These are phyloP conservation scores for Tulasnella sp. DNA, from an alignment of 768 basidiomycete genomes.

Conservation along the genomic window DNA sequence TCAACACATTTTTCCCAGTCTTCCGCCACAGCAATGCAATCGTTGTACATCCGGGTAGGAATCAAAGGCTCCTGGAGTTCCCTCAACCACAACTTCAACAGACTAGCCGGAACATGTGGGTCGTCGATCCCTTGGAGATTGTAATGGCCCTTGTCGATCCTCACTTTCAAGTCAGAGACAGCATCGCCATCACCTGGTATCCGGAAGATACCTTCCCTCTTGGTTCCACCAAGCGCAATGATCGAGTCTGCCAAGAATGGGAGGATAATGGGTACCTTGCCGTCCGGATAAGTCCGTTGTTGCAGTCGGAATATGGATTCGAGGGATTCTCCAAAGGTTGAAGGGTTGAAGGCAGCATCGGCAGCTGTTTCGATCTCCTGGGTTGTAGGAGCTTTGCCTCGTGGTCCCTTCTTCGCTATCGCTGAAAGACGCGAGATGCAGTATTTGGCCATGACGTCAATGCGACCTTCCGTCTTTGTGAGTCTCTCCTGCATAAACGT, in stretches of 20 bases:
- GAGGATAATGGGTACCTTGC: conserved; percentile 82
- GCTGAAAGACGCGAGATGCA: conserved; percentile 64
- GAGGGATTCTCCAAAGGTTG: conserved; percentile 83
- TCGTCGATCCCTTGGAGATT: conserved; percentile 80
- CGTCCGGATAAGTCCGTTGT: conserved; percentile 69
- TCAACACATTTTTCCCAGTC: conserved; percentile 57
- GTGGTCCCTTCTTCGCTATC: conserved; percentile 71
- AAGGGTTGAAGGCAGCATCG: conserved; percentile 89
- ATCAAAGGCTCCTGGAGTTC: conserved; percentile 88
- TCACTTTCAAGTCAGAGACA: conserved; percentile 75
- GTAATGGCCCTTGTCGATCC: conserved; percentile 85
- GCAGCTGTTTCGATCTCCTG: conserved; percentile 88
- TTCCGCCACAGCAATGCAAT: conserved; percentile 51
- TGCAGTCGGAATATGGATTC: conserved; percentile 75
- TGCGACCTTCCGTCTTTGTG: conserved; percentile 53
- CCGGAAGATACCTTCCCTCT: conserved; percentile 83
- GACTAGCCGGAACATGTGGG: conserved; percentile 76
- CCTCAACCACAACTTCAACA: conserved; percentile 87
- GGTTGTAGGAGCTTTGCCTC: conserved; percentile 67
- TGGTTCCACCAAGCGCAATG: conserved; percentile 71
- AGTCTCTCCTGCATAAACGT: conserved; percentile 66
- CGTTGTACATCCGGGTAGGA: conserved; percentile 83
- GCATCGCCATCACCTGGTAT: conserved; percentile 83
- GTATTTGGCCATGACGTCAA: conserved; percentile 85
- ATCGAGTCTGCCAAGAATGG: conserved; percentile 90